These are phyloP conservation scores for Pythium apleroticum DNA, from an alignment of 352 stramenopile species.

Conservation along the genomic window DNA sequence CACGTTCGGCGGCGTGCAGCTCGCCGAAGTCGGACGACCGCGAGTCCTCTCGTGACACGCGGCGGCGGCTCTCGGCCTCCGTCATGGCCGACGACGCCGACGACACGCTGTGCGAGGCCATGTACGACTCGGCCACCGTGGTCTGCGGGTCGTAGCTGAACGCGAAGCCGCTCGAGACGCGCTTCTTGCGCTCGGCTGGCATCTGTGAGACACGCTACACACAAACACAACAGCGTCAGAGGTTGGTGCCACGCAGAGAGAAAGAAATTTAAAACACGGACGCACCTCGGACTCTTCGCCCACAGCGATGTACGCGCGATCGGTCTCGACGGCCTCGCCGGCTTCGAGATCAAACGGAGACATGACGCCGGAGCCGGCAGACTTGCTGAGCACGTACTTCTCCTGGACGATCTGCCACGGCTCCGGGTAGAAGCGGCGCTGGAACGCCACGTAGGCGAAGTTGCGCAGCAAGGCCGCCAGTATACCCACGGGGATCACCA, in stretches of 20 bases:
- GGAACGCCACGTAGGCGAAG: constrained; percentile 70
- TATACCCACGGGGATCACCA: constrained; percentile 61
- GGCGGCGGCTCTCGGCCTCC: constrained; percentile 58
- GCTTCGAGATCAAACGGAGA: constrained; percentile 54
- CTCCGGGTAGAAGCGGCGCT: constrained; percentile 69
- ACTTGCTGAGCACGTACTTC: constrained; percentile 52
- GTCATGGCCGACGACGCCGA: constrained; percentile 59
- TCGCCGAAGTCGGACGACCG: constrained; percentile 62
- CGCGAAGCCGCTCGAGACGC: constrained; percentile 74
- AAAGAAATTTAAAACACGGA: not conserved
- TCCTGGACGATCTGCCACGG: constrained; percentile 86
- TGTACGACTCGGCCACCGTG: constrained; percentile 77
- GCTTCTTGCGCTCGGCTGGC: constrained; percentile 39
- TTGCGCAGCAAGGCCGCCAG: constrained; percentile 62
- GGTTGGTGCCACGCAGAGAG: not conserved
- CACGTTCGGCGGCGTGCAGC: not conserved
- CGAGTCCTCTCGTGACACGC: constrained; percentile 73
- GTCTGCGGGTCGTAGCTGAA: constrained; percentile 85
- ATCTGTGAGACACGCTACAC: constrained; percentile 20
- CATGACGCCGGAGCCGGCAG: constrained; percentile 21
- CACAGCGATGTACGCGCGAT: constrained; percentile 14
- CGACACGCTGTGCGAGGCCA: constrained; percentile 62
- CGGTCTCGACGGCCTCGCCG: constrained; percentile 35
- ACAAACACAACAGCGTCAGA: not conserved
- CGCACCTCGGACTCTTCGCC: constrained; percentile 22